Evolutionary conservation across 768 basidiomycete species (phyloP), one percentile per base, ranked within the genome.

Genomic region (Cystobasidium onofrii): DNA sequence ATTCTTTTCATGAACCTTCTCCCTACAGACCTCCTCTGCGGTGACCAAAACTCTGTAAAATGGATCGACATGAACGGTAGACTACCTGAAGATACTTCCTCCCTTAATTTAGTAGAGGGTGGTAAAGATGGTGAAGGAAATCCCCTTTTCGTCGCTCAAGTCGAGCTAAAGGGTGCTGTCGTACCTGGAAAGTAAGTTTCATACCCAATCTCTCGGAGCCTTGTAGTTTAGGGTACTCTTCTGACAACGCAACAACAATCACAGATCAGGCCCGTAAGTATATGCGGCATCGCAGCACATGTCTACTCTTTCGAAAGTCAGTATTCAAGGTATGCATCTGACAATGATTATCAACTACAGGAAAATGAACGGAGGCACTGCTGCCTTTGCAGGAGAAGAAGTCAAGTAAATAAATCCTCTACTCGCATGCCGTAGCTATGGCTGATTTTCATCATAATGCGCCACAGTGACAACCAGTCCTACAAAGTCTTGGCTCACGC

Each of bases 1-100:
- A 39, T 15, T 39, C 15, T 39, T 39, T 6, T 39, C 39, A 6
- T 39, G 39, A 15, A 7, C 20, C 20, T 7, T 50, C 46, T 50
- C 20, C 9, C 20, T 20, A 15, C 46, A 50, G 69, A 74, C 36
- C 46, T 74, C 3, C 54, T 74, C 20, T 70, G 70, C 66, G 74
- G 74, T 33, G 74, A 74, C 31, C 23, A 72, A 34, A 67, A 70
- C 66, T 55, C 71, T 15, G 74, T 74, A 33, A 72, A 64, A 52
- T 74, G 74, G 74, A 17, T 73, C 46, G 54, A 57, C 27, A 55
- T 52, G 36, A 17, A 10, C 31, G 39, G 52, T 20, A 3, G 4
- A 41, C 25, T 61, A 4, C 17, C 23, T 43, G 34, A 41, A 31
- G 52, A 39, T 27, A 3, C 4, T 29, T 17, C 27, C 15, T 31